A percentile compares a stretch with the other conserved stretches of the same genome.
phyloP scores from a whole-genome alignment of 768 basidiomycete genomes.

The Hemileccinum impolitum region DNA sequence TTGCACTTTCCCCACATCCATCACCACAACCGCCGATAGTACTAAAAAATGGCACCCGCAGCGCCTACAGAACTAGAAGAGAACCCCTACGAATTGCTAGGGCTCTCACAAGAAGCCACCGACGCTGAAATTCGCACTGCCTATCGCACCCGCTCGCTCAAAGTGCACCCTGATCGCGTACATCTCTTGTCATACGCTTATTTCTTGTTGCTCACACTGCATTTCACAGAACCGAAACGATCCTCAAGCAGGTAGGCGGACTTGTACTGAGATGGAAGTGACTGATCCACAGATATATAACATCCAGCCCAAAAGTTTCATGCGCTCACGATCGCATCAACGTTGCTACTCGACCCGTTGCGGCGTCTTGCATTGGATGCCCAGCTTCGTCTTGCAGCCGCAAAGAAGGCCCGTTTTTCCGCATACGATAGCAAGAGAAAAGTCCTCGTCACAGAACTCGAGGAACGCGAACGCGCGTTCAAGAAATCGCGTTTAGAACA shows the following conservation, averaged over 20 bases:
- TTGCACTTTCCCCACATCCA: not conserved
- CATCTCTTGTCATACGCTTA: conserved; percentile 26
- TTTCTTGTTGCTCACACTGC: conserved; percentile 3
- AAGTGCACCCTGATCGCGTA: conserved; percentile 86
- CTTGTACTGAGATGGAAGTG: not conserved
- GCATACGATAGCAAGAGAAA: conserved; percentile 71
- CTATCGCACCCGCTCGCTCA: conserved; percentile 74
- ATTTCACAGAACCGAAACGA: conserved; percentile 66
- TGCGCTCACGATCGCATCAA: conserved; percentile 77
- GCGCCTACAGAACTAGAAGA: conserved; percentile 48
- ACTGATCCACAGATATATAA: not conserved
- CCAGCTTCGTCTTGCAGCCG: conserved; percentile 66
- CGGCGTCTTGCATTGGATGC: conserved; percentile 78
- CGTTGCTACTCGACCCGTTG: conserved; percentile 76
- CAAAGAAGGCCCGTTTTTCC: conserved; percentile 67
- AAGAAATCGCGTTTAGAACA: conserved; percentile 70
- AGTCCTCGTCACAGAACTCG: conserved; percentile 70
- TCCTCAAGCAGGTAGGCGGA: conserved; percentile 61
- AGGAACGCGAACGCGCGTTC: conserved; percentile 71
- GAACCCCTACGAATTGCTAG: conserved; percentile 73
- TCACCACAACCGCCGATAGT: not conserved
- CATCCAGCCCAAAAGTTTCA: conserved; percentile 76
- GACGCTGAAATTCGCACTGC: conserved; percentile 79
- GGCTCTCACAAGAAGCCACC: conserved; percentile 57
- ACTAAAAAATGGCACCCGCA: conserved; percentile 21